A percentile compares a stretch with the other conserved stretches of the same genome.
phyloP scores from a whole-genome alignment of 78 protist species.

The Dictyostelium intermedium region DNA sequence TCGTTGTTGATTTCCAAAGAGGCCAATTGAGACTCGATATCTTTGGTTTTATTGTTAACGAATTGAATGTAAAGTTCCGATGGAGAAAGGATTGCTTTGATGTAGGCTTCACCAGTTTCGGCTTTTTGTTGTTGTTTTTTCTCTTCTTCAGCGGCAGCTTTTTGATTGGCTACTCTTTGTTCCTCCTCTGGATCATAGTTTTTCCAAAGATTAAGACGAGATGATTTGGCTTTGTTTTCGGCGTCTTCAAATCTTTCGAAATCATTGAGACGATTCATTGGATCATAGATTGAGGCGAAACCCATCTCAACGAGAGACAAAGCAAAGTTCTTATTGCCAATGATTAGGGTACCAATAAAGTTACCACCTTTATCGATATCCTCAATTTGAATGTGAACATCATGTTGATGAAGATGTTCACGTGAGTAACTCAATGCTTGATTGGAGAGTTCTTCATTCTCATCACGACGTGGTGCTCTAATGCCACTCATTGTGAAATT shows the following conservation, averaged over 20 bases:
- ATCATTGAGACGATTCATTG: slow-evolving; percentile 11
- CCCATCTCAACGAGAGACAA: slow-evolving; percentile 49
- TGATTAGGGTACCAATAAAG: slow-evolving; percentile 43
- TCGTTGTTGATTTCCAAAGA: slow-evolving; percentile 12
- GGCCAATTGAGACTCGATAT: slow-evolving; percentile 23
- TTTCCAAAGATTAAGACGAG: slow-evolving; percentile 67
- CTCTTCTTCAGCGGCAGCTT: slow-evolving; percentile 33
- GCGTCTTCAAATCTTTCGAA: slow-evolving; percentile 20
- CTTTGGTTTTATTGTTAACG: background rate
- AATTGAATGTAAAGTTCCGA: slow-evolving; percentile 49
- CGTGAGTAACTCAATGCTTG: slow-evolving; percentile 19
- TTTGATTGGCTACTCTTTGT: slow-evolving; percentile 7
- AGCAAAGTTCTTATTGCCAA: slow-evolving; percentile 44
- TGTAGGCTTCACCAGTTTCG: slow-evolving; percentile 40
- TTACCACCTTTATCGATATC: slow-evolving; percentile 79
- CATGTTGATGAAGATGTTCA: slow-evolving; percentile 52
- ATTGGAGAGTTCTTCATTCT: slow-evolving; percentile 31
- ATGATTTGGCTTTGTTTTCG: slow-evolving; percentile 61
- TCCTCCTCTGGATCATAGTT: slow-evolving; percentile 80
- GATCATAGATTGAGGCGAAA: slow-evolving; percentile 51
- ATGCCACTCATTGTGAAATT: slow-evolving; percentile 64
- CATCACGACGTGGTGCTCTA: slow-evolving; percentile 52
- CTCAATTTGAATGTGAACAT: slow-evolving; percentile 41
- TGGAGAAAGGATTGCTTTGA: slow-evolving; percentile 19
- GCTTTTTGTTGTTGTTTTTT: background rate